Evolutionary conservation across 176 grass and related monocot genomes (phyloP).

Genomic region (Phragmites australis): DNA sequence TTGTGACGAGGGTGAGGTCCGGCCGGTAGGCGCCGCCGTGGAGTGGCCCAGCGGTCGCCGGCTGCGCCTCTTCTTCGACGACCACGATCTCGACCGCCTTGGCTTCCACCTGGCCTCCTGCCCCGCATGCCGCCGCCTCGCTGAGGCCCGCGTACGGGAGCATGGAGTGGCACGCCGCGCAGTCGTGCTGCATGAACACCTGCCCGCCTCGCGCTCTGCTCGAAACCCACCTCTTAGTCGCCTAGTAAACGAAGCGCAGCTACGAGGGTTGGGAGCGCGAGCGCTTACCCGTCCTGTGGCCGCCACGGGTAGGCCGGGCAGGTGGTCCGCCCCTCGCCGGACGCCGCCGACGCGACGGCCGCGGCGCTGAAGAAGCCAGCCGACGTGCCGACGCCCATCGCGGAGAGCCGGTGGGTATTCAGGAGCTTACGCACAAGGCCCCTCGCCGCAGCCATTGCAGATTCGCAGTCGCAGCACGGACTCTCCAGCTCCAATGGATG

Average conservation of each 20-base stretch:
- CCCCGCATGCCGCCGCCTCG: not conserved
- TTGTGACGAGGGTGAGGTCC: conserved; percentile 34
- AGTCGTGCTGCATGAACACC: conserved; percentile 63
- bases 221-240: not conserved
- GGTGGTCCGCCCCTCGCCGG: not conserved
- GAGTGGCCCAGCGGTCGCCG: not conserved
- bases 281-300: conserved; percentile 53
- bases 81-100: conserved; percentile 50
- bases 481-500: too few relatives aligned
- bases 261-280: not conserved
- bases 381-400: not conserved
- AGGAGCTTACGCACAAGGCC: not conserved
- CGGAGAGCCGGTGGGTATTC: not conserved
- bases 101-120: not conserved
- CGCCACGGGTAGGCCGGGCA: conserved; percentile 59
- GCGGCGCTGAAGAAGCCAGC: conserved; percentile 23
- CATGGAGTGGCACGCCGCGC: conserved; percentile 67
- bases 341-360: conserved; percentile 30
- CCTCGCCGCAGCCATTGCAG: conserved; percentile 6
- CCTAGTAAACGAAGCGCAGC: not conserved
- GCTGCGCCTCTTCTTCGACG: not conserved
- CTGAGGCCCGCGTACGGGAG: conserved; percentile 46
- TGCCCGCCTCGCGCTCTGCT: conserved; percentile 39
- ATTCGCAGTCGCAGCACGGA: too few relatives aligned
- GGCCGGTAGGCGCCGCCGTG: conserved; percentile 10